These are phyloP conservation scores for Monascus purpureus DNA, from an alignment of 495 filamentous ascomycete species.

Conservation along the genomic window DNA sequence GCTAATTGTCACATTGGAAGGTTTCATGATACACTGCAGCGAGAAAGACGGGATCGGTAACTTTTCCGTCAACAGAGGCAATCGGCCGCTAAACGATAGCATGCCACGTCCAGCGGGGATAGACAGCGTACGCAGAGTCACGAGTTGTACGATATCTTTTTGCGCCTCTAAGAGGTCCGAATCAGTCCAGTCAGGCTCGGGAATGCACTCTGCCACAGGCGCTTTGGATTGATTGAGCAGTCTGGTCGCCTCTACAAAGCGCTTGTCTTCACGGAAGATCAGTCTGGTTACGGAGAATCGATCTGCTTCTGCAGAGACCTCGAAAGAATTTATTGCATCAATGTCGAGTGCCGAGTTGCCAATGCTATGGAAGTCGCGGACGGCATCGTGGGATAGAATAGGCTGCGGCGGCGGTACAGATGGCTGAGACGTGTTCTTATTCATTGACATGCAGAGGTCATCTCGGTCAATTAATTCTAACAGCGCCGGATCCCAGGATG, in stretches of 20 bases:
- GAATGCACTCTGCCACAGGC: constrained; percentile 59
- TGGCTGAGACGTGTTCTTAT: constrained; percentile 18
- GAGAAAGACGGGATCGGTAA: constrained; percentile 79
- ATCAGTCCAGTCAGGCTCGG: constrained; percentile 70
- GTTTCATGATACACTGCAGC: constrained; percentile 76
- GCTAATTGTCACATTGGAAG: constrained; percentile 74
- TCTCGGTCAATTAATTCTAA: constrained; percentile 68
- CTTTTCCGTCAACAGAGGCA: constrained; percentile 81
- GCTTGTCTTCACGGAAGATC: constrained; percentile 82
- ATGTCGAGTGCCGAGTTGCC: constrained; percentile 47
- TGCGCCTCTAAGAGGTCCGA: constrained; percentile 83
- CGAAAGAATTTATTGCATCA: constrained; percentile 44
- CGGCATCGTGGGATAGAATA: constrained; percentile 47
- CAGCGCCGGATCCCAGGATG: constrained; percentile 54
- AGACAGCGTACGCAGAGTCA: constrained; percentile 76
- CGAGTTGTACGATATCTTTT: constrained; percentile 70
- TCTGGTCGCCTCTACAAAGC: constrained; percentile 65
- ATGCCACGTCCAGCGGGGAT: constrained; percentile 74
- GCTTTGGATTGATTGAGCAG: constrained; percentile 67
- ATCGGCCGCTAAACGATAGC: constrained; percentile 67
- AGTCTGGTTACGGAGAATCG: constrained; percentile 65
- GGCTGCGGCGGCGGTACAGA: constrained; percentile 21
- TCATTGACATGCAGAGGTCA: constrained; percentile 59
- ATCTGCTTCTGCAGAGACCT: constrained; percentile 60
- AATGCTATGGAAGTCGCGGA: constrained; percentile 59